Base-by-base conservation (phyloP, 2,329 filamentous ascomycete genomes). In the Paracoccidioides lutzii region DNA sequence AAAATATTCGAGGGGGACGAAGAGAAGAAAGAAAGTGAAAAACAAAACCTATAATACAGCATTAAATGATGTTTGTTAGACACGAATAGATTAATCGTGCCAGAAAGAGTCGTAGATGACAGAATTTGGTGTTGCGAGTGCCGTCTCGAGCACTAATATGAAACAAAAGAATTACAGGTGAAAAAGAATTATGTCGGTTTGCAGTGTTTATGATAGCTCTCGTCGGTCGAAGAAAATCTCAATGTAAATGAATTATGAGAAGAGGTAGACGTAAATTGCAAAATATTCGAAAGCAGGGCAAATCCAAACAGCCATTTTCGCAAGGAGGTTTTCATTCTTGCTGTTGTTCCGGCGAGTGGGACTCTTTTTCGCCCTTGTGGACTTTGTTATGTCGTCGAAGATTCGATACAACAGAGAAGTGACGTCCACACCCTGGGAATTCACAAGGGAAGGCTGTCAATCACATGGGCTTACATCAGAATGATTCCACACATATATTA, bases 381-480 rank as follows among this genome's bases (percentile, higher is more conserved):
- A 97, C 91, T 75, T 97, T 97, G 68, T 89, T 87, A 74, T 98
- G 93, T 65, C 93, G 81, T 61, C 93, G 84, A 55, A 97, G 77
- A 70, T 98, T 98, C 46, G 90, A 96, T 28, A 97, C 93, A 32
- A 97, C 93, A 0, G 91, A 97, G 72, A 98, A 97, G 67, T 95
- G 88, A 64, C 93, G 85, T 42, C 91, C 91, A 68, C 93, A 98
- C 50, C 90, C 90, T 67, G 95, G 89, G 55, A 95, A 88, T 65
- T 96, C 89, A 67, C 93, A 97, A 30, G 85, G 85, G 67, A 95
- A 97, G 62, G 93, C 90, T 96, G 67, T 55, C 59, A 52, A 66
- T 51, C 59, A 53, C 50, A 37, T 7, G 43, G 40, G 8, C 38
- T 43, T 33, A 57, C 35, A 15, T 41, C 15, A 51, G 37, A 41